Base-by-base conservation (phyloP, 495 filamentous ascomycete genomes). In the Penicillium longicatenatum region DNA sequence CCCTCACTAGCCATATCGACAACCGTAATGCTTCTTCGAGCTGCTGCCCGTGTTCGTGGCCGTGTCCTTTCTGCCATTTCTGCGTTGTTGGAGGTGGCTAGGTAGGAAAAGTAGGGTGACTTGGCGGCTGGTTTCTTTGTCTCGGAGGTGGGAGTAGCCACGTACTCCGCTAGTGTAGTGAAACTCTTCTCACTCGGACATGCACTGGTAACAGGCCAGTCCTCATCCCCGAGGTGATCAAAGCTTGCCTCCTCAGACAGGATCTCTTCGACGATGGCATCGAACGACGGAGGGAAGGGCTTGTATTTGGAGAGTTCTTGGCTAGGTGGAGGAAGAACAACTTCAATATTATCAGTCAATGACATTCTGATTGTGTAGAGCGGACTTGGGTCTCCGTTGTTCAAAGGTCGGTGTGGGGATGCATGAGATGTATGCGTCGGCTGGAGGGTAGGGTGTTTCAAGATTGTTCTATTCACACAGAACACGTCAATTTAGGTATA, bases 191-290 rank as follows among this genome's bases (percentile, higher is more conserved):
- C n/a, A 10, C 37, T 43, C n/a, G 11, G 3, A 8, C 6, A 46
- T 3, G 10, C 19, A 31, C 17, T 45, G 2, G 20, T 24, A 9
- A 22, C 6, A 21, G 37, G 45, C 53, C 50, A 64, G 29, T 62
- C 54, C 20, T 54, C 46, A 19, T 54, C 49, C 43, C 56, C 51
- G 7, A 56, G 61, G 39, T 50, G 54, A 55, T 71, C 65, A n/a
- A 68, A 54, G 35, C 46, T 67, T 6, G 57, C 52, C 31, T 70
- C 61, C 21, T 71, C 66, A 3, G 61, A 59, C 11, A 75, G 52
- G 17, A 73, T 75, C 19, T 52, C 12, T 7, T 75, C 61, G 10
- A 69, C 17, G 1, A 60, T 61, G 11, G 48, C 57, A 2, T 57
- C 54, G 19, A 60, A 46, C 1, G 60, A 45, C 17, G 63, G 60